Conservation (phyloP, 1,284 basidiomycete genomes). For the Coriolopsis trogii region DNA sequence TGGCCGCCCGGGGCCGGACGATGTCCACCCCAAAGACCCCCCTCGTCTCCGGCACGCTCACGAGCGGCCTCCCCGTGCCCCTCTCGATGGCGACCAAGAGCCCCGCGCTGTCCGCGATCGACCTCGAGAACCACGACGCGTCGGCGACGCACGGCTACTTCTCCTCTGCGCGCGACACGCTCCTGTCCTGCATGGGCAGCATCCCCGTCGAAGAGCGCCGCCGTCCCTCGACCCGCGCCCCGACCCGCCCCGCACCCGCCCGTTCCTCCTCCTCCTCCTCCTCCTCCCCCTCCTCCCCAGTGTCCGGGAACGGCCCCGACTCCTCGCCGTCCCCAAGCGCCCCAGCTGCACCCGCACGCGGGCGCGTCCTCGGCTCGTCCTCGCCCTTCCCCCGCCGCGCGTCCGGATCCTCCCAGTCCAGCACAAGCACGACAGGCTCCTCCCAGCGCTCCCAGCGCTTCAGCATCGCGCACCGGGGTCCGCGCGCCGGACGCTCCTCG, state of each 20-base stretch:
- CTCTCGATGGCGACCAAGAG: too few relatives aligned
- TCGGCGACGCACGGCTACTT: conserved; percentile 12
- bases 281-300: conserved; percentile 12
- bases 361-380: too few relatives aligned
- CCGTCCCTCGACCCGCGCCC: too few relatives aligned
- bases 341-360: too few relatives aligned
- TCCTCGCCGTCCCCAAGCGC: too few relatives aligned
- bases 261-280: too few relatives aligned
- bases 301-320: conserved; percentile 1
- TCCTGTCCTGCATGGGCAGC: conserved; percentile 19
- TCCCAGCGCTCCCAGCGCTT: too few relatives aligned
- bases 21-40: conserved; percentile 12
- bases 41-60: conserved; percentile 10
- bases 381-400: too few relatives aligned
- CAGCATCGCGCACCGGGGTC: too few relatives aligned
- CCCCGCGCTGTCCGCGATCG: conserved; percentile 19
- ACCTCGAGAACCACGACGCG: conserved; percentile 19
- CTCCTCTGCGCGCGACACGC: conserved; percentile 24
- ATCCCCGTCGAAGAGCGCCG: conserved; percentile 14
- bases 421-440: too few relatives aligned
- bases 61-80: conserved; percentile 6
- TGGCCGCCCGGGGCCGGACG: conserved; percentile 14
- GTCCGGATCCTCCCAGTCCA: too few relatives aligned
- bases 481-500: conserved; percentile 13
- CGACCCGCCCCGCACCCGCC: too few relatives aligned